These are phyloP conservation scores for Xylaria bambusicola DNA, from an alignment of 495 filamentous ascomycete species.

Conservation along the genomic window DNA sequence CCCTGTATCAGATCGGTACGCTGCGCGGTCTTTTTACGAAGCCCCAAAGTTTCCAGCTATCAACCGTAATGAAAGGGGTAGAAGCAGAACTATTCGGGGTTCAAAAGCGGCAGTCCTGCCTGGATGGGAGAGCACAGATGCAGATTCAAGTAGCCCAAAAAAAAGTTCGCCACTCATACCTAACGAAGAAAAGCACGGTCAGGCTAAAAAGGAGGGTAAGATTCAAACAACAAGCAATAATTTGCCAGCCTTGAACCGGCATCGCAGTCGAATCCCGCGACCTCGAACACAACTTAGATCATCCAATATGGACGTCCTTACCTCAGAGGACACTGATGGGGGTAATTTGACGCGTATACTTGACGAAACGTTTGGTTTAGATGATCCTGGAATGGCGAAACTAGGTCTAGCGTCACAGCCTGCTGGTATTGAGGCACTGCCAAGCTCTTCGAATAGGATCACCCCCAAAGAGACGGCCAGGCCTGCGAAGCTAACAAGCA, in stretches of 20 bases:
- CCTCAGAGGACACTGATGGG: background rate
- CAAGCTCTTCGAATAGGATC: background rate
- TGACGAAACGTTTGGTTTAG: background rate
- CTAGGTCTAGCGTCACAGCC: background rate
- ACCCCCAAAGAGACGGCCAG: background rate
- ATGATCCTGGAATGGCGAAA: background rate
- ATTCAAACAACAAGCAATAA: background rate
- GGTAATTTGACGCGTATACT: background rate
- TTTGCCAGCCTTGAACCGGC: background rate
- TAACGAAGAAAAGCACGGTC: background rate
- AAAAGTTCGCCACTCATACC: background rate
- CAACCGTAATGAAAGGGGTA: background rate
- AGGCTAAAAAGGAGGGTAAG: background rate
- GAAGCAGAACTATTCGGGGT: background rate
- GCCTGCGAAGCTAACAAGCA: background rate
- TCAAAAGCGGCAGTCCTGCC: background rate
- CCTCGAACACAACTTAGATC: background rate
- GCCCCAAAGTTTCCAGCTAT: background rate
- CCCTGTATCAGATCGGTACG: background rate
- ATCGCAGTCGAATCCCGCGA: slow-evolving; percentile 7
- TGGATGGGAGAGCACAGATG: background rate
- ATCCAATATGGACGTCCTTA: background rate
- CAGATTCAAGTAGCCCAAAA: background rate
- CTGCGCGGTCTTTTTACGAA: too few species aligned
- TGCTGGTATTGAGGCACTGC: background rate